Evolutionary conservation across 192 early-diverging fungal species (phyloP), one percentile per base, ranked within the genome.

Genomic region (Coemansia sp.): DNA sequence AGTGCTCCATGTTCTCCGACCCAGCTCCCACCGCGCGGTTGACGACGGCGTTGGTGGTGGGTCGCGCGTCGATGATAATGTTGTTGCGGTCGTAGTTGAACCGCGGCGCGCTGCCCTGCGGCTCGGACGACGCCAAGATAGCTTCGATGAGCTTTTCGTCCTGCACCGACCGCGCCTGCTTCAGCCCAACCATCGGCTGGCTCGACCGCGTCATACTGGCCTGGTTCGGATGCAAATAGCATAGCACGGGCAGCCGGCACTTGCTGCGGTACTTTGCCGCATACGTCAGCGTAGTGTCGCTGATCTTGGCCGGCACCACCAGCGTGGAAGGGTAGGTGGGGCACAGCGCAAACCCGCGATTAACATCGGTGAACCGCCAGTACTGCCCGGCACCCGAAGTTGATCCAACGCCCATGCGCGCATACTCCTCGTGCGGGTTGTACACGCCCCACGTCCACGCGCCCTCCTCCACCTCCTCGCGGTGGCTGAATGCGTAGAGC

Each of bases 101-200:
- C 14, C 79, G 68, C 85, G 89, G 69, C 60, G 63, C 78, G 65
- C 76, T 86, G 64, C 79, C 75, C 6, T 64, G 48, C 13, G 70
- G 68, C 62, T 82, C 74, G 64, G 44, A 68, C 35, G 93, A 87
- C 48, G 89, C 73, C 75, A 98, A 91, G 39, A 99, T 96, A 40
- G 90, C 90, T 70, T 98, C 95, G 24, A 97, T 89, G 11, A 99
- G 82, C 80, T 96, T 97, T 67, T 99, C 97, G 70, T 99, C 97
- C 78, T 99, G 97, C 60, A 96, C 90, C 11, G 95, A 97, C 37
- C 97, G 85, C 62, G 92, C 93, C 72, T 95, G 93, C 70, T 93
- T 93, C n/a, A 99, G 85, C 1, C 97, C 97, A 37, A 94, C 94
- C 87, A 99, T 90, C 0, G 97, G 97, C 75, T 99, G 97, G 66